phyloP scores from a whole-genome alignment of 257 asterid genomes.

The Perilla frutescens region DNA sequence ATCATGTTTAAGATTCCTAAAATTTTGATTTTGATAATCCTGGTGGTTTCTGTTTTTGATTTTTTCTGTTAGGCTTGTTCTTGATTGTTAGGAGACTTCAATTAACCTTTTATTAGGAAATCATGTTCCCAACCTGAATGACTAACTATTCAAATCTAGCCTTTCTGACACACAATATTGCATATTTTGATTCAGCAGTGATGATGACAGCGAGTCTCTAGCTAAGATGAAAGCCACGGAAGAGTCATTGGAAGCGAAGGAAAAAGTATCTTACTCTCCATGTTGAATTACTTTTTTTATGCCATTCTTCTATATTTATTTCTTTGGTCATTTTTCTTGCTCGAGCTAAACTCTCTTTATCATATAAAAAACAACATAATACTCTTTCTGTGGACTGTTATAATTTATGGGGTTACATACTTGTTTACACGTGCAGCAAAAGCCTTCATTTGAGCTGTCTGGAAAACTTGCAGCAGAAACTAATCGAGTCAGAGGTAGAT shows the following conservation, averaged over 20 bases:
- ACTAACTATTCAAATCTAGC: neutral
- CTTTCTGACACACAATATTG: neutral
- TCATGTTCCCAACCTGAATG: neutral
- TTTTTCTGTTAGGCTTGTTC: neutral
- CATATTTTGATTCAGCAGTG: constrained; percentile 53
- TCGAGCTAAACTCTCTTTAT: neutral
- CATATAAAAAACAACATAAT: neutral
- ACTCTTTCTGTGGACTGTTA: neutral
- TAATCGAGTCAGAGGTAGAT: constrained; percentile 82
- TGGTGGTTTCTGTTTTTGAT: constrained; percentile 8
- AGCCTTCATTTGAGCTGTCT: constrained; percentile 97
- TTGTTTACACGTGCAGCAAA: constrained; percentile 63
- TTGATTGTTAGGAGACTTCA: constrained; percentile 14
- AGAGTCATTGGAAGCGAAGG: constrained; percentile 79
- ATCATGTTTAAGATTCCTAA: constrained; percentile 4
- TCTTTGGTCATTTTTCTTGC: constrained; percentile 26
- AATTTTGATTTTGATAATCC: constrained; percentile 9
- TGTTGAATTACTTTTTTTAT: constrained; percentile 17
- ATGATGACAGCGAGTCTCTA: constrained; percentile 67
- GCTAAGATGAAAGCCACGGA: constrained; percentile 88
- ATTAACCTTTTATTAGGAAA: constrained; percentile 8
- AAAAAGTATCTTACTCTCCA: constrained; percentile 52
- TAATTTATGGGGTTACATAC: constrained; percentile 7
- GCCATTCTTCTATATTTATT: neutral
- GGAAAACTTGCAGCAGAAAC: constrained; percentile 99